Percentiles rank a stretch among this genome's conserved stretches.
These are phyloP conservation scores for Nicotiana attenuata DNA, from an alignment of 257 asterid genomes.

Conservation along the genomic window DNA sequence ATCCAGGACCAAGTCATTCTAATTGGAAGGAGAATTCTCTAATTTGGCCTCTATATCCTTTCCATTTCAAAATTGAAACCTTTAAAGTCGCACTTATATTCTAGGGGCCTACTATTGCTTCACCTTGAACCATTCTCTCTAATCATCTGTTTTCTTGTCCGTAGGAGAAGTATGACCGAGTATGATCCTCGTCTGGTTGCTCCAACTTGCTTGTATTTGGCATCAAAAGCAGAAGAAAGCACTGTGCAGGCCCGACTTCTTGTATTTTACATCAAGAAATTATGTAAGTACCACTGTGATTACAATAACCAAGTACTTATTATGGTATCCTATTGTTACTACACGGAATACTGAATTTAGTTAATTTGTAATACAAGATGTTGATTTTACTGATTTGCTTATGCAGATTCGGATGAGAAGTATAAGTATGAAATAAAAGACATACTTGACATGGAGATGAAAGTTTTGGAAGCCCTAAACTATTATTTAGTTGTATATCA, in stretches of 20 bases:
- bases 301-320: not conserved
- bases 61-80: not conserved
- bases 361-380: not conserved
- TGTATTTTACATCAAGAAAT: constrained; percentile 76
- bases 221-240: constrained; percentile 98
- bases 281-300: constrained; percentile 36
- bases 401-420: constrained; percentile 78
- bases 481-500: constrained; percentile 88
- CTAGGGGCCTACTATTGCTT: not conserved
- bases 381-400: constrained; percentile 9
- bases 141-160: not conserved
- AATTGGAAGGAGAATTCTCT: not conserved
- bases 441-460: constrained; percentile 98
- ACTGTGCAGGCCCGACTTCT: constrained; percentile 86
- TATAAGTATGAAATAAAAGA: constrained; percentile 79
- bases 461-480: constrained; percentile 86
- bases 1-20: not conserved
- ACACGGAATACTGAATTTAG: not conserved
- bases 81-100: not conserved
- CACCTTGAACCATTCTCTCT: not conserved
- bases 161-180: constrained; percentile 83
- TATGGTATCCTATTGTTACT: not conserved
- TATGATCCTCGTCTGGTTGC: constrained; percentile 93
- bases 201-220: constrained; percentile 92
- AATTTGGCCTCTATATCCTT: not conserved